Percentiles rank a stretch among this genome's conserved stretches.
phyloP scores from a whole-genome alignment of 2,329 filamentous ascomycete species.

The Neurospora sp. region DNA sequence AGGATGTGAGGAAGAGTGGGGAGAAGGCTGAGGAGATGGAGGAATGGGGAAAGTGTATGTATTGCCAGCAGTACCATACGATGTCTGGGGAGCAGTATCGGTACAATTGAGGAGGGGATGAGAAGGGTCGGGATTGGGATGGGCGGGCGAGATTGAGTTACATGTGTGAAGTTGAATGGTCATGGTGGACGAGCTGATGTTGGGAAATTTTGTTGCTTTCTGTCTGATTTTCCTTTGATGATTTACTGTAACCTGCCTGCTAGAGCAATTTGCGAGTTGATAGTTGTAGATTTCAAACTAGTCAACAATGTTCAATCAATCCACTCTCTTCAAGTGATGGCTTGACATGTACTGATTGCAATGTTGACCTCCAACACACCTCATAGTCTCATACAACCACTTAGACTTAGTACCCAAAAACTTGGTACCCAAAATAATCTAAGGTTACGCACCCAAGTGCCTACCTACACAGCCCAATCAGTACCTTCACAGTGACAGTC shows the following conservation, averaged over 20 bases:
- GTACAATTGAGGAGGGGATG: neutral
- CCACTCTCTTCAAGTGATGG: neutral
- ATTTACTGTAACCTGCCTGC: neutral
- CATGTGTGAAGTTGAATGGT: neutral
- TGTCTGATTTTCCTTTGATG: neutral
- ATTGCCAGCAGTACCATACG: neutral
- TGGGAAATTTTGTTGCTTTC: neutral
- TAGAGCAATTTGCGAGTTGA: neutral
- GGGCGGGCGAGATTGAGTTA: neutral
- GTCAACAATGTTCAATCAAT: neutral
- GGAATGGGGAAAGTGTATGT: neutral
- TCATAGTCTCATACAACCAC: neutral
- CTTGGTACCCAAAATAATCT: neutral
- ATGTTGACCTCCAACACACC: neutral
- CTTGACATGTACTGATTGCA: neutral
- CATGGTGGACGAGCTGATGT: neutral
- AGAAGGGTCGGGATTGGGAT: neutral
- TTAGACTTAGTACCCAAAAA: neutral
- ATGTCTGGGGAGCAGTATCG: neutral
- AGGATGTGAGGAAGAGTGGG: neutral
- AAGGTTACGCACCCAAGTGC: neutral
- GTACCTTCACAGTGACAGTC: too few species aligned
- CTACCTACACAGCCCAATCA: neutral
- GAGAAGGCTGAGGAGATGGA: neutral
- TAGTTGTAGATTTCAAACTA: neutral